These are phyloP conservation scores for Brassica nigra DNA, from an alignment of 345 rosid genomes.

Conservation along the genomic window DNA sequence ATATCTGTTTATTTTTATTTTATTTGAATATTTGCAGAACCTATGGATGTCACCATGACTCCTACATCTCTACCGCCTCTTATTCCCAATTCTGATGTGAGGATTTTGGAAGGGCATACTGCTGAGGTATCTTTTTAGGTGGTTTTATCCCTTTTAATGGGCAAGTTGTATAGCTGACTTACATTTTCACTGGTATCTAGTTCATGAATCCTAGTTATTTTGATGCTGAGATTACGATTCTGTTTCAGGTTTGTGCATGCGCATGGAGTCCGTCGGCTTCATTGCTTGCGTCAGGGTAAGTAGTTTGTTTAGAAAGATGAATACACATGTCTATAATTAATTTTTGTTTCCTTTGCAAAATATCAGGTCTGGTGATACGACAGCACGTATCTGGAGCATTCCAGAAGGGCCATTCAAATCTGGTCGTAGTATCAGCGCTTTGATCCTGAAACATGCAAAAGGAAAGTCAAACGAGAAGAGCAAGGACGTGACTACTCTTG, in stretches of 20 bases:
- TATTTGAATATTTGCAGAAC: constrained; percentile 57
- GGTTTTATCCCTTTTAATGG: neutral
- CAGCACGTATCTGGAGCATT: constrained; percentile 96
- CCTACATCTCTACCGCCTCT: constrained; percentile 50
- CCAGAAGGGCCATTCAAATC: constrained; percentile 62
- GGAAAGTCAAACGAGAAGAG: constrained; percentile 96
- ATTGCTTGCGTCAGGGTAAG: constrained; percentile 98
- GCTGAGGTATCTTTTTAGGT: constrained; percentile 70
- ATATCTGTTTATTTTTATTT: neutral
- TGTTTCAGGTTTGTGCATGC: constrained; percentile 87
- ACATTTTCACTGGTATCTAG: neutral
- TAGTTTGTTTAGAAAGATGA: constrained; percentile 20
- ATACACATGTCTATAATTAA: neutral
- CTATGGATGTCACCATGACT: constrained; percentile 66
- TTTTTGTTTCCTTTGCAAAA: constrained; percentile 1
- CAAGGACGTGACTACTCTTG: constrained; percentile 97
- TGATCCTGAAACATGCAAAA: constrained; percentile 90
- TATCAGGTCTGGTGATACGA: constrained; percentile 93
- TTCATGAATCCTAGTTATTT: neutral
- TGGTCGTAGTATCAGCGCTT: constrained; percentile 53
- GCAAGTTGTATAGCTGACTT: constrained; percentile 6
- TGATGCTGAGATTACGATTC: neutral
- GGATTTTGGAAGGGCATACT: constrained; percentile 94
- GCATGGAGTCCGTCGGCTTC: constrained; percentile 99
- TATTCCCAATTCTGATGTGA: constrained; percentile 81